These are phyloP conservation scores for Pelargonium myrrhifolium DNA, from an alignment of 441 rosid genomes.

Conservation along the genomic window DNA sequence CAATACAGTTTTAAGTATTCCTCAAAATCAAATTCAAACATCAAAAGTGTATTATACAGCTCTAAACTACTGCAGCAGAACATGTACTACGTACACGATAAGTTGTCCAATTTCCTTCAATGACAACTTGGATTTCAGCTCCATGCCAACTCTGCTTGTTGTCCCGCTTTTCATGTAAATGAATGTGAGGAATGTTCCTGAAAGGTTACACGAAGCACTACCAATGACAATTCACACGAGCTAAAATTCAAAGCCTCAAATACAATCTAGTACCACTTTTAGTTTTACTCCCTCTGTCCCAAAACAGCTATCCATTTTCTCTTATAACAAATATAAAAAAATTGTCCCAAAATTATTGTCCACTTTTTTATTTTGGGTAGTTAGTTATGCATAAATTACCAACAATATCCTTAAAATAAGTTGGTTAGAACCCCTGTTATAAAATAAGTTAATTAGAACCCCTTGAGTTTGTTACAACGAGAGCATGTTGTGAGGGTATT, in stretches of 20 bases:
- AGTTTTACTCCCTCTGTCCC: no score
- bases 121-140: slow-evolving; percentile 88
- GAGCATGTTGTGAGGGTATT: no score
- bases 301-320: no score
- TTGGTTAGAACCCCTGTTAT: no score
- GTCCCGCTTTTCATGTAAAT: slow-evolving; percentile 70
- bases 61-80: slow-evolving; percentile 10
- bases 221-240: not conserved
- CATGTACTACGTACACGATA: slow-evolving; percentile 55
- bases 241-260: not conserved
- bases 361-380: no score
- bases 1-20: not conserved
- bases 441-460: no score
- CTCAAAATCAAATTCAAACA: not conserved
- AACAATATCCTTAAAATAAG: no score
- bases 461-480: no score
- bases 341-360: no score
- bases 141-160: slow-evolving; percentile 80
- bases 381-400: no score
- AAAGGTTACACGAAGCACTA: slow-evolving; percentile 15
- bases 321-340: no score
- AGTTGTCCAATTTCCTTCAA: slow-evolving; percentile 98
- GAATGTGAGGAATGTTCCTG: slow-evolving; percentile 91
- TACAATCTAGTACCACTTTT: not conserved
- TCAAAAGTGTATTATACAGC: slow-evolving; percentile 3